Evolutionary conservation across 1,139 yeast species (phyloP).

Genomic region (Geotrichum klebahnii): DNA sequence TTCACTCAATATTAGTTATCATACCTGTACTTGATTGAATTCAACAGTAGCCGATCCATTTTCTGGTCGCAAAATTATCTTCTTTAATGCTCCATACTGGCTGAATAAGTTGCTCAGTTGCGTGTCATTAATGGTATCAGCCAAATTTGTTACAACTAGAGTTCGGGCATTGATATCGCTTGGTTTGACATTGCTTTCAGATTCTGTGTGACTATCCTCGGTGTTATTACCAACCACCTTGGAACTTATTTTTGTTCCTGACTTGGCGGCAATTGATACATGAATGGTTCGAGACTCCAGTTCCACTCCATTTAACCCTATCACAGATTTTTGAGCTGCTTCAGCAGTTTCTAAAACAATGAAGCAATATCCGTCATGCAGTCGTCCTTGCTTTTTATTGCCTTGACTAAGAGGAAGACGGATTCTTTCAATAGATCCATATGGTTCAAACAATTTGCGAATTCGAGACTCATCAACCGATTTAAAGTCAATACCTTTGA

Average conservation of each 20-base stretch:
- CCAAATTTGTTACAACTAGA: conserved; percentile 30
- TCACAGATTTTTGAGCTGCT: conserved; percentile 32
- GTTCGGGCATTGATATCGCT: conserved; percentile 25
- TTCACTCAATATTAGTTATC: not conserved
- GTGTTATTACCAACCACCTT: conserved; percentile 7
- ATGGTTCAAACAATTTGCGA: conserved; percentile 38
- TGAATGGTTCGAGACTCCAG: conserved; percentile 27
- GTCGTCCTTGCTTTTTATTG: conserved; percentile 26
- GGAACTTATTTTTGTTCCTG: conserved; percentile 16
- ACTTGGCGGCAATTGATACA: conserved; percentile 26
- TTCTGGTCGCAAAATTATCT: conserved; percentile 49
- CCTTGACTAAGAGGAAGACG: conserved; percentile 28
- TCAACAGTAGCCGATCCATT: conserved; percentile 53
- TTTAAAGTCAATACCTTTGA: conserved; percentile 51
- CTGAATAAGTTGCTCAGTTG: conserved; percentile 38
- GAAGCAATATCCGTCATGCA: conserved; percentile 40
- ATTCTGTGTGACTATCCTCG: not conserved
- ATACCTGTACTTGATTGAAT: conserved; percentile 41
- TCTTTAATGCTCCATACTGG: conserved; percentile 49
- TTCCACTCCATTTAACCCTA: conserved; percentile 25
- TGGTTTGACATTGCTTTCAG: not conserved
- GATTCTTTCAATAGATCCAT: conserved; percentile 48
- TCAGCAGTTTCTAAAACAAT: conserved; percentile 30
- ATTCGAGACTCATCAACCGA: conserved; percentile 34
- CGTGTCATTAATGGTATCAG: conserved; percentile 31